Evolutionary conservation across 2,329 filamentous ascomycete species (phyloP).

Genomic region (Hypoxylon rubiginosum): DNA sequence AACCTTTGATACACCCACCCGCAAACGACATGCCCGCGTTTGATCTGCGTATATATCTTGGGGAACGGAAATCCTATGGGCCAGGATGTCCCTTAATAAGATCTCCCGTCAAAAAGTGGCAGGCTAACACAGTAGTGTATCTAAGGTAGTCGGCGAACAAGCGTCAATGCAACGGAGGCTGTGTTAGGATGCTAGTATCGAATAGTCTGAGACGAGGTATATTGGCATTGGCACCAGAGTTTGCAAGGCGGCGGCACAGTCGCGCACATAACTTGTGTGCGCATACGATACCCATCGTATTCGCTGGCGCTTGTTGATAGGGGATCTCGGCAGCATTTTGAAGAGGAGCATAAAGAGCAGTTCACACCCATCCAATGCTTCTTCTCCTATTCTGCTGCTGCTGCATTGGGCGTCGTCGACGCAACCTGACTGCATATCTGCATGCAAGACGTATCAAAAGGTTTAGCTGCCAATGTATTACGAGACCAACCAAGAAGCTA

Average conservation of each 20-base stretch:
- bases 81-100: constrained; percentile 39
- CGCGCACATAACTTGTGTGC: not conserved
- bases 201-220: not conserved
- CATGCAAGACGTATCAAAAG: constrained; percentile 13
- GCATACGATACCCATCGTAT: constrained; percentile 14
- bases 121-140: not conserved
- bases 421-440: constrained; percentile 34
- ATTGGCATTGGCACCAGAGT: constrained; percentile 22
- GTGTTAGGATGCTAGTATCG: constrained; percentile 1
- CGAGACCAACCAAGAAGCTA: constrained; percentile 30
- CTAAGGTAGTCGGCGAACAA: constrained; percentile 4
- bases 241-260: constrained; percentile 5
- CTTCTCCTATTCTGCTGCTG: constrained; percentile 28
- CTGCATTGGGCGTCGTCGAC: constrained; percentile 36
- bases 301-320: constrained; percentile 25
- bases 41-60: constrained; percentile 39
- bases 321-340: constrained; percentile 12
- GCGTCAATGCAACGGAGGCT: constrained; percentile 17
- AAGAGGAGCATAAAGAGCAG: constrained; percentile 10
- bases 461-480: not conserved
- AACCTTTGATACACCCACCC: constrained; percentile 30
- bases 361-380: no score
- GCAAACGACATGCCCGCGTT: constrained; percentile 29
- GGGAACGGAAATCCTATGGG: constrained; percentile 39
- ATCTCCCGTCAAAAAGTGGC: constrained; percentile 22